phyloP scores from a whole-genome alignment of 202 grass and related monocot species.

The Carex arenaria region DNA sequence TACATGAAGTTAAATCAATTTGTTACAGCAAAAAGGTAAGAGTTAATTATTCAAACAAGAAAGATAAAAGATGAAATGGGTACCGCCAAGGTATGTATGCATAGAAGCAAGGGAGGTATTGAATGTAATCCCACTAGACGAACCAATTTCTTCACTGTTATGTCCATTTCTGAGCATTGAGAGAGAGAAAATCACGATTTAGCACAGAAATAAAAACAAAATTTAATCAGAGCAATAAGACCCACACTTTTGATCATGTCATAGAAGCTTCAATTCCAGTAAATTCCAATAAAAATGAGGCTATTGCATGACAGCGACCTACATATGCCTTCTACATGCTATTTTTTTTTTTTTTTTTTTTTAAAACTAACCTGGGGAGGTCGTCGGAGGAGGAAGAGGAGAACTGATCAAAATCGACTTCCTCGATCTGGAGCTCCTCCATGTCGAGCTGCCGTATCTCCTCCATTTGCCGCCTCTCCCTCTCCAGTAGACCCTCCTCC shows the following conservation, averaged over 20 bases:
- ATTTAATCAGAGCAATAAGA: neutral
- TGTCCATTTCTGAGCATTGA: constrained; percentile 27
- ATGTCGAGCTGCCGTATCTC: constrained; percentile 75
- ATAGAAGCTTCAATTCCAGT: neutral
- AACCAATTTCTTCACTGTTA: constrained; percentile 26
- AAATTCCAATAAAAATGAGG: constrained; percentile 5
- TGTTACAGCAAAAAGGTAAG: neutral
- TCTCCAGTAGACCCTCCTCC: constrained; percentile 39
- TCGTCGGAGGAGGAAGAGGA: constrained; percentile 36
- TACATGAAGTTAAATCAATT: neutral
- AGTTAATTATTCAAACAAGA: neutral
- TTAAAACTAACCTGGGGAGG: constrained; percentile 25
- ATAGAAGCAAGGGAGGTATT: constrained; percentile 56
- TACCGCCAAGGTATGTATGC: constrained; percentile 94
- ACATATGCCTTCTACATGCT: neutral
- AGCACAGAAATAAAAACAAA: neutral
- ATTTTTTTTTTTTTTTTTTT: too few relatives aligned
- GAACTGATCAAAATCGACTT: constrained; percentile 35
- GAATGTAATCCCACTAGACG: constrained; percentile 39
- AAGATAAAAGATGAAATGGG: constrained; percentile 13
- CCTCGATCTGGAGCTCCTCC: constrained; percentile 76
- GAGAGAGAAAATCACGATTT: constrained; percentile 10
- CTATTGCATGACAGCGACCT: neutral
- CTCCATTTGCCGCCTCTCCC: constrained; percentile 75
- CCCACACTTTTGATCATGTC: neutral